These are phyloP conservation scores for Xanthoceras sorbifolium DNA, from an alignment of 345 rosid species.

Conservation along the genomic window DNA sequence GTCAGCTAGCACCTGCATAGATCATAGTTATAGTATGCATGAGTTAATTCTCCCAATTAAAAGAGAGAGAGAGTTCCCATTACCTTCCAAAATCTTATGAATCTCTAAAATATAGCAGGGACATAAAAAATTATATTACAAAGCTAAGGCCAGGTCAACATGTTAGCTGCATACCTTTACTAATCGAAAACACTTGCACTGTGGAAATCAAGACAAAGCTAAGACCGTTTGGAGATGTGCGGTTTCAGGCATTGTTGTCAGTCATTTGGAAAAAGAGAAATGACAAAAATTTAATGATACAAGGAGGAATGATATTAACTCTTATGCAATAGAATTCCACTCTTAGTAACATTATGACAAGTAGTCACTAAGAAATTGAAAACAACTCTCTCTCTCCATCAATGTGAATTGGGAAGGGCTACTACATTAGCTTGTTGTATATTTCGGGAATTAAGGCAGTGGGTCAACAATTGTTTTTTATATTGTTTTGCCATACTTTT, in stretches of 20 bases:
- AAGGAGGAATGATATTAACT: background rate
- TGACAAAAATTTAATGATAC: background rate
- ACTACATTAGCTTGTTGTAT: background rate
- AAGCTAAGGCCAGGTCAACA: background rate
- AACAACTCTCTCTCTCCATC: background rate
- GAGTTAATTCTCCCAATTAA: background rate
- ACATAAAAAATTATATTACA: background rate
- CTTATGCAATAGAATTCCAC: background rate
- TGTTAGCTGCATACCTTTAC: background rate
- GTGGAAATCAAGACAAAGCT: background rate
- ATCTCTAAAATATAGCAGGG: background rate
- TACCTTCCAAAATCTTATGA: constrained; percentile 12
- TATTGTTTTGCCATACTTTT: background rate
- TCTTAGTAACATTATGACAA: background rate
- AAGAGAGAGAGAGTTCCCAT: background rate
- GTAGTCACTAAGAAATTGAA: background rate
- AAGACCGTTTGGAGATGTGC: background rate
- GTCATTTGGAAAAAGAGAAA: background rate
- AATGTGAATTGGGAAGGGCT: background rate
- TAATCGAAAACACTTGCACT: background rate
- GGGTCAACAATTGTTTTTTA: background rate
- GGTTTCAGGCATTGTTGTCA: background rate
- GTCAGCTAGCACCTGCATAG: constrained; percentile 87
- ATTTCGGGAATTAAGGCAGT: background rate
- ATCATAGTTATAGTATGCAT: constrained; percentile 18